Evolutionary conservation across 805 yeast species (phyloP), one percentile per base, ranked within the genome.

Genomic region (Cyberlindnera galapagoensis): DNA sequence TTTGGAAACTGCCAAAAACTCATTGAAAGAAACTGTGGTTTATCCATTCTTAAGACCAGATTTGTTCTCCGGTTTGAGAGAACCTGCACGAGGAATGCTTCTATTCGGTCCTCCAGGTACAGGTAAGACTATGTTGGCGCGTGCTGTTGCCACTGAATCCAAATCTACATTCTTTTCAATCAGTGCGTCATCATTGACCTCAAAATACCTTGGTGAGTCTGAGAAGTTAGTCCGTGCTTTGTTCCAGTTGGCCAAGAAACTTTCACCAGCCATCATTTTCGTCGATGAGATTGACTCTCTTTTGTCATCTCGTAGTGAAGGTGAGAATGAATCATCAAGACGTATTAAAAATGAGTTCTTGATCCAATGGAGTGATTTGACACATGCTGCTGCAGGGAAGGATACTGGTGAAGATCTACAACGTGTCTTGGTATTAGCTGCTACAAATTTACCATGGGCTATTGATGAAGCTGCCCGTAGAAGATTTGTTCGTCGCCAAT

Each of bases 91-190:
- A 47, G 98, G 98, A 4, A 88, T 90, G 96, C 65, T 90, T 18
- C 60, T 90, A 27, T 90, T 90, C 60, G 98, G 98, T 0, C 98
- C 98, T 1, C 97, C 98, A 0, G 98, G 98, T 7, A 90, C 98
- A 0, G 98, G 98, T 38, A 90, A 90, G 49, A 90, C 98, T 0
- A 90, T 92, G 98, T 68, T 90, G 42, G 97, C 97, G 0, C 68
- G 95, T 43, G 97, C 98, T 0, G 97, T 92, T 6, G 97, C 97
- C 1, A 87, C 96, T 0, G 97, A 92, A 58, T 83, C 95, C 4
- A 80, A 83, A 39, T 85, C 96, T 0, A 90, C 97, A 0, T 90
- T 90, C 55, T 90, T 90, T 54, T 77, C 94, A 23, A 88, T 90
- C 21, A 79, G 90, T 45, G 94, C 97, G 2, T 86, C 95, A 0